Base-by-base conservation (phyloP, 108 stramenopile genomes). In the Cyclotella cryptica region DNA sequence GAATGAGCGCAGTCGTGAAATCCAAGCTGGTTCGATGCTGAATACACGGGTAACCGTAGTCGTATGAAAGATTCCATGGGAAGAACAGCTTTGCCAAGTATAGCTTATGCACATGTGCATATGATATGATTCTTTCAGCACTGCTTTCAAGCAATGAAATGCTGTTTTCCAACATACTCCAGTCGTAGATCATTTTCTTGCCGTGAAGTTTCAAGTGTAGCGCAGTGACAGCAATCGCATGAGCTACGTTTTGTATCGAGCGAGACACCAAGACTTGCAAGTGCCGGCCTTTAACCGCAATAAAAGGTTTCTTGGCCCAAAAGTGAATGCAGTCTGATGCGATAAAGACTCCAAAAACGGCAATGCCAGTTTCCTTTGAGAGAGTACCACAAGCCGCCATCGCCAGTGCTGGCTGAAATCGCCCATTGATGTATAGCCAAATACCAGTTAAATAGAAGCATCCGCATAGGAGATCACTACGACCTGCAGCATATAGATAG, bases 391-490 rank as follows among this genome's bases (percentile, higher is more conserved):
- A 26, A 10, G 21, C 14, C 5, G 42, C 64, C n/a, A 22, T 19
- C 13, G 19, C 64, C 6, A 66, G 8, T 66, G 43, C 59, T 28
- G 18, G 18, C 11, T 10, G 18, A 14, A 19, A 14, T 45, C n/a
- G 13, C 4, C 64, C 44, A 21, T 28, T 26, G 19, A 22, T 44
- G 64, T 66, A 66, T 5, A 43, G 17, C 64, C 21, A 66, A 15
- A 66, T 13, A 11, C 42, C 64, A 19, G 21, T 19, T 11, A 66
- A 12, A 22, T 39, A 66, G 42, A 66, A 66, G 43, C 42, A 44
- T 15, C 42, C 64, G 21, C 64, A 66, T 8, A 66, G 64, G 42
- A 66, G 43, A 45, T 66, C 64, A 66, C 64, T 66, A 11, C 64
- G 64, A 10, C 64, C 64, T 66, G 17, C 11, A 35, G 54, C 9